phyloP scores from a whole-genome alignment of 345 rosid genomes.

The Gossypium sturtianum region DNA sequence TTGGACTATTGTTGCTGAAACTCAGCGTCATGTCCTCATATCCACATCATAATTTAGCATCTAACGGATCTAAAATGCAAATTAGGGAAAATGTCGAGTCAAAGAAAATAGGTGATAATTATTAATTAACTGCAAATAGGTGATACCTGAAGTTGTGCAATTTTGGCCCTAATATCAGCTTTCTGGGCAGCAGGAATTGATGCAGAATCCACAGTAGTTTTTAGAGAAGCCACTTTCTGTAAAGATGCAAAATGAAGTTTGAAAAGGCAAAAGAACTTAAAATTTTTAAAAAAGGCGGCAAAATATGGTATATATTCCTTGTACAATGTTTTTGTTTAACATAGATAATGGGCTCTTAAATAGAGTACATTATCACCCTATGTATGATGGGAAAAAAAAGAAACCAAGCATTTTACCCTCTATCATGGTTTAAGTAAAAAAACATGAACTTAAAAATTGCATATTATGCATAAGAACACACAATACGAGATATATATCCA shows the following conservation, averaged over 20 bases:
- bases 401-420: background rate
- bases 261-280: background rate
- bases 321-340: background rate
- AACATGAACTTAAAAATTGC: background rate
- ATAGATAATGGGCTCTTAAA: background rate
- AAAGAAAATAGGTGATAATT: background rate
- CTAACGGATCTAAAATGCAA: background rate
- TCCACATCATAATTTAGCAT: background rate
- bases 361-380: background rate
- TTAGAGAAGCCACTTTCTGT: constrained; percentile 82
- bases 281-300: background rate
- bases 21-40: background rate
- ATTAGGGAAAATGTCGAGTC: background rate
- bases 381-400: background rate
- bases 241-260: constrained; percentile 12
- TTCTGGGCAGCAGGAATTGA: constrained; percentile 87
- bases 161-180: constrained; percentile 76
- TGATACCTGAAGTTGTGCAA: constrained; percentile 68
- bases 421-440: background rate
- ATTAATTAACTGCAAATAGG: background rate
- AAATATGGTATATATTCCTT: background rate
- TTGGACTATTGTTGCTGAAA: background rate
- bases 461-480: background rate
- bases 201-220: constrained; percentile 69
- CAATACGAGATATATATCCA: background rate